phyloP scores from a whole-genome alignment of 78 protist species.

The Isochrysis galbana region DNA sequence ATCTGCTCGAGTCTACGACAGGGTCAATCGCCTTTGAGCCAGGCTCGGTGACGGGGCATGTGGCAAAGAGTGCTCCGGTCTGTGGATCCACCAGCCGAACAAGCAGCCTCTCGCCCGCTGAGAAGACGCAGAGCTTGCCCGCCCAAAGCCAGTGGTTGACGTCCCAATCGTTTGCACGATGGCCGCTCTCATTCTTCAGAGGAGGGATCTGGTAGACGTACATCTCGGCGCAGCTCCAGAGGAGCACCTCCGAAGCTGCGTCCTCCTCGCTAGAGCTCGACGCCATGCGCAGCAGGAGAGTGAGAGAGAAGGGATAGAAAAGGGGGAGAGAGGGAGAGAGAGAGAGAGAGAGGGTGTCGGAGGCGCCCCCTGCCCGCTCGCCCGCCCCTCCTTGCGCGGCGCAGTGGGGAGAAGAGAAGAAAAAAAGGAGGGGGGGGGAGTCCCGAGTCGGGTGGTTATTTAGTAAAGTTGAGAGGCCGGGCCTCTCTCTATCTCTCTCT shows the following conservation, averaged over 20 bases:
- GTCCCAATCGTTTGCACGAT: slow-evolving; percentile 39
- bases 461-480: too few relatives aligned
- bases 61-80: slow-evolving; percentile 50
- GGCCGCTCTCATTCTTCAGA: background rate
- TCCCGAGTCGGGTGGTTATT: too few relatives aligned
- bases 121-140: background rate
- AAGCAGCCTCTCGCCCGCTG: background rate
- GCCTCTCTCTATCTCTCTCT: too few relatives aligned
- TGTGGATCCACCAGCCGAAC: slow-evolving; percentile 35
- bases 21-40: slow-evolving; percentile 36
- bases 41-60: slow-evolving; percentile 34
- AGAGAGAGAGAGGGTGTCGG: too few relatives aligned
- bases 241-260: background rate
- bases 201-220: slow-evolving; percentile 27
- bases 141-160: slow-evolving; percentile 26
- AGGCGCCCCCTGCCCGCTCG: too few relatives aligned
- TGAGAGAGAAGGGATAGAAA: too few relatives aligned
- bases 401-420: too few relatives aligned
- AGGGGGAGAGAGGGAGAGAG: too few relatives aligned
- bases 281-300: too few relatives aligned
- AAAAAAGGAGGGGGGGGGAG: too few relatives aligned
- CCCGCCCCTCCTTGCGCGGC: too few relatives aligned
- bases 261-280: too few relatives aligned
- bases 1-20: slow-evolving; percentile 58
- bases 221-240: background rate